Conservation (phyloP, 2,329 filamentous ascomycete species). For the Ascochyta fabae region DNA sequence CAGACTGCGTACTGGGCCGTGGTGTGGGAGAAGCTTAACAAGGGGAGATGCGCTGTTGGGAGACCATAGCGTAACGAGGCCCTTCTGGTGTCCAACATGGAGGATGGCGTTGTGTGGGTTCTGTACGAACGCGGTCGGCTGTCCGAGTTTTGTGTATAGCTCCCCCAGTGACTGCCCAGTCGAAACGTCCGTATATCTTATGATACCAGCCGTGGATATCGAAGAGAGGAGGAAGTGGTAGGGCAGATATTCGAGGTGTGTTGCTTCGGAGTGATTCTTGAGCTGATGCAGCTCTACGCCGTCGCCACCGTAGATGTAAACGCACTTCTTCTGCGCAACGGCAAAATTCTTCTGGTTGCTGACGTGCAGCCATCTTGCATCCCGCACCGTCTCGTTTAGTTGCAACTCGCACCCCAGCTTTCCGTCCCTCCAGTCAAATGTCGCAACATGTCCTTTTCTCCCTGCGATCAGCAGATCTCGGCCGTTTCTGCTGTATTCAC, state of each 20-base stretch:
- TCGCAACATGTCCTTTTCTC: constrained; percentile 91
- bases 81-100: constrained; percentile 93
- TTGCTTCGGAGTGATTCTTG: constrained; percentile 87
- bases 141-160: constrained; percentile 81
- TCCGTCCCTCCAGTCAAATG: constrained; percentile 94
- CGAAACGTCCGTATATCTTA: constrained; percentile 92
- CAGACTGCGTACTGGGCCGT: constrained; percentile 83
- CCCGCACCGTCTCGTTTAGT: constrained; percentile 85
- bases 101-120: constrained; percentile 93
- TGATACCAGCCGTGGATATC: constrained; percentile 79
- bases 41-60: constrained; percentile 86
- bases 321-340: constrained; percentile 93
- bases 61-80: constrained; percentile 93
- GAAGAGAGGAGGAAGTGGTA: constrained; percentile 95
- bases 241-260: constrained; percentile 92
- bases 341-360: constrained; percentile 90
- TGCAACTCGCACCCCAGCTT: constrained; percentile 92
- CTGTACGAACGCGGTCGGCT: constrained; percentile 81
- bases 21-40: constrained; percentile 89
- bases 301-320: constrained; percentile 92
- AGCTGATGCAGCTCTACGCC: constrained; percentile 93
- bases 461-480: constrained; percentile 84
- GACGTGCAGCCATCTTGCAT: constrained; percentile 83
- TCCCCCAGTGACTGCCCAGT: constrained; percentile 89
- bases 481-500: constrained; percentile 90